phyloP scores from a whole-genome alignment of 164 flowering plant species.

The Nymphaea colorata region DNA sequence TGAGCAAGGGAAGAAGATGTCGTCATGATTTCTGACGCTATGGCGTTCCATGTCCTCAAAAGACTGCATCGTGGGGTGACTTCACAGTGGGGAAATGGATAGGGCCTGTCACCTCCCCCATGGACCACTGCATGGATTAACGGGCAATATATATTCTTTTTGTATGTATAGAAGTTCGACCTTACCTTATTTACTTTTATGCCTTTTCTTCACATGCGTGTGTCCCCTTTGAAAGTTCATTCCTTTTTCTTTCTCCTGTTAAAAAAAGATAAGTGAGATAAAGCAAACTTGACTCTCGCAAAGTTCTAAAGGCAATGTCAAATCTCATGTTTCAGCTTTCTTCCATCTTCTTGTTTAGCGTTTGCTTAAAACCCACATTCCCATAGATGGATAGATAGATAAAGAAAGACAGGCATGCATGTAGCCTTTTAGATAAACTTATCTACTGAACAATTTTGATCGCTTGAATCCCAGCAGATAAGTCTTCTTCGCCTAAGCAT shows the following conservation, averaged over 20 bases:
- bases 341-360: too few relatives aligned
- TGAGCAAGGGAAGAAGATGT: not conserved
- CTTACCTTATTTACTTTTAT: not conserved
- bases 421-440: too few relatives aligned
- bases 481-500: too few relatives aligned
- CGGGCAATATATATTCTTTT: not conserved
- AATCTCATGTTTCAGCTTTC: too few relatives aligned
- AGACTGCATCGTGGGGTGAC: not conserved
- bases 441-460: too few relatives aligned
- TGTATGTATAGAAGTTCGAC: not conserved
- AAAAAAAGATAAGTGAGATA: not conserved
- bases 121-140: not conserved
- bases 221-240: not conserved
- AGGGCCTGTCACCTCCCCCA: not conserved
- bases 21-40: not conserved
- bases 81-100: not conserved
- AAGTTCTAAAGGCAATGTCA: too few relatives aligned
- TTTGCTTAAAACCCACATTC: too few relatives aligned
- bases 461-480: too few relatives aligned
- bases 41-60: not conserved
- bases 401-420: too few relatives aligned
- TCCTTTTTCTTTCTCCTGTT: not conserved
- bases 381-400: too few relatives aligned
- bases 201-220: not conserved
- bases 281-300: too few relatives aligned